Evolutionary conservation across 78 protist species (phyloP), one percentile per base, ranked within the genome.

Genomic region (Dictyostelium capitatum): DNA sequence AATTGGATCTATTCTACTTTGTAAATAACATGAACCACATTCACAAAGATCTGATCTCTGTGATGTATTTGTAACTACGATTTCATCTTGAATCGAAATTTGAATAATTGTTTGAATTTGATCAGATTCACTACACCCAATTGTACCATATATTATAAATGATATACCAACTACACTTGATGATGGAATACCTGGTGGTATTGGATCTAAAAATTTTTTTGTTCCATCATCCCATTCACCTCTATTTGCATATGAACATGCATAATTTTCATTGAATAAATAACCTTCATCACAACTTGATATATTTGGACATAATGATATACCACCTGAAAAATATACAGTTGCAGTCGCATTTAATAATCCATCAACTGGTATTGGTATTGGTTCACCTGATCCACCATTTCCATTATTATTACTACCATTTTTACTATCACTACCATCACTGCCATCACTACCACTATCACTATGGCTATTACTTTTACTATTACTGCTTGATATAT

Each of bases 151-250:
- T 32, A 67, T 32, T 5, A 48, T 67, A 30, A 67, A 67, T 67
- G 75, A 67, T 32, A 67, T 62, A 62, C 70, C 75, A 4, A 15
- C 75, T 12, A 32, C 75, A 12, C 17, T 37, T 14, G 28, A 41
- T 1, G 30, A 2, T 5, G 43, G 15, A 2, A 20, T 32, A 32
- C 37, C 37, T 12, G 15, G 8, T 47, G 82, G 83, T 48, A 84
- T 41, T 6, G 92, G 92, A 28, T 84, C 92, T 28, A 7, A 0
- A 57, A 74, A 84, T 2, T 9, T n/a, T 41, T 57, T 74, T 4
- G 15, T 10, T 15, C 92, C 92, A 59, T 56, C 51, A 28, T 74
- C 47, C 92, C 92, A 84, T 15, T 74, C 47, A 17, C 92, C 92
- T n/a, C 81, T 56, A 25, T 48, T n/a, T 30, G 19, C 19, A 67